Percentiles rank a stretch among this genome's conserved stretches.
Evolutionary conservation across 2,329 filamentous ascomycete species (phyloP).

Genomic region (Drechslerella coelobrocha): DNA sequence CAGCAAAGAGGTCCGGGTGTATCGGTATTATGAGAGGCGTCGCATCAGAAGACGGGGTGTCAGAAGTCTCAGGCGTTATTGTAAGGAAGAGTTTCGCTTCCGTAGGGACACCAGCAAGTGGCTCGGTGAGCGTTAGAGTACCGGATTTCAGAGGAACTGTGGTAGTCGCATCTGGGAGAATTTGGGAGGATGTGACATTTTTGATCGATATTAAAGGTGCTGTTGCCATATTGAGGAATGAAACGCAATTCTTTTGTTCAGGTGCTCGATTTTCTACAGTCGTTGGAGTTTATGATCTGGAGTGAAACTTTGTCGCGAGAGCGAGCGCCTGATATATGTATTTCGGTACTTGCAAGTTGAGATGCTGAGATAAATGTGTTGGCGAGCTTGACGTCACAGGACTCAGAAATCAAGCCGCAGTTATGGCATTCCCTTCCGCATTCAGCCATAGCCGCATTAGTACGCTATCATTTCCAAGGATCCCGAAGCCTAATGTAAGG

Average conservation of each 20-base stretch:
- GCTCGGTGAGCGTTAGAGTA: slow-evolving; percentile 41
- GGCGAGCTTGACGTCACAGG: slow-evolving; percentile 32
- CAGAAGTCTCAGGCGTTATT: slow-evolving; percentile 20
- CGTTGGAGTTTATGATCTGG: not conserved
- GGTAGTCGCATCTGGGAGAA: slow-evolving; percentile 10
- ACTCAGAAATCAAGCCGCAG: slow-evolving; percentile 35
- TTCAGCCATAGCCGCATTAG: slow-evolving; percentile 29
- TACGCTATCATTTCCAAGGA: not conserved
- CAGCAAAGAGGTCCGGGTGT: slow-evolving; percentile 41
- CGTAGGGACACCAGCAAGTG: slow-evolving; percentile 26
- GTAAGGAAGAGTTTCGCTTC: slow-evolving; percentile 46
- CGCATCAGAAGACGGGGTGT: slow-evolving; percentile 6
- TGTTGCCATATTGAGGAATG: slow-evolving; percentile 32
- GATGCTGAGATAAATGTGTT: slow-evolving; percentile 6
- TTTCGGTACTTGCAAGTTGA: not conserved
- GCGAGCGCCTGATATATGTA: not conserved
- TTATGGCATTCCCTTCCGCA: slow-evolving; percentile 10
- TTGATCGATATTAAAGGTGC: slow-evolving; percentile 47
- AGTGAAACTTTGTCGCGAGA: not conserved
- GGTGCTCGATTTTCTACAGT: not conserved
- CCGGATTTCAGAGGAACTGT: slow-evolving; percentile 39
- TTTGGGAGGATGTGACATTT: slow-evolving; percentile 37
- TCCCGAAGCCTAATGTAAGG: not conserved
- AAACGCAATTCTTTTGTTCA: not conserved
- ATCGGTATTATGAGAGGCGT: slow-evolving; percentile 37